Base-by-base conservation (phyloP, 352 stramenopile species). In the Globisporangium viniferum region DNA sequence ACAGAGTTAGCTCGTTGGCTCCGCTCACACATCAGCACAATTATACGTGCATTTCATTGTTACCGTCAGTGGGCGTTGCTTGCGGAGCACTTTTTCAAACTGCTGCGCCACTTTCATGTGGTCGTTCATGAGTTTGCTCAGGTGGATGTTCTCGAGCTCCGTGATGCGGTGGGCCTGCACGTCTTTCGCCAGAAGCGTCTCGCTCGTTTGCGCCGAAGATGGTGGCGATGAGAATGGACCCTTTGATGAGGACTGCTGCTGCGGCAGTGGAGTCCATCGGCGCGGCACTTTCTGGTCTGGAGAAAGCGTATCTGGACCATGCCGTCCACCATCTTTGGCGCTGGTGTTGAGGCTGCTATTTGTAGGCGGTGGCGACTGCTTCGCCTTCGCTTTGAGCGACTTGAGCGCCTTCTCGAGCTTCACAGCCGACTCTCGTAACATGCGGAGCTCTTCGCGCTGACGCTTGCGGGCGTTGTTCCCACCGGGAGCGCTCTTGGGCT, bases 81-180 rank as follows among this genome's bases (percentile, higher is more conserved):
- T 73, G 35, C 57, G 36, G 1, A 79, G 59, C 24, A 48, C 67
- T 12, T 59, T 68, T 51, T 79, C 63, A 14, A 79, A 64, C 15
- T 54, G 64, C 20, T 72, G 57, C n/a, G 70, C 60, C 24, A 79
- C 61, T 36, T 64, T 60, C 39, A 69, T 14, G 55, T 79, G 73
- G 18, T 72, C 73, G 35, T 74, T 70, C n/a, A 79, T 62, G 35
- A 79, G n/a, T 44, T 72, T 72, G 22, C 69, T 69, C 24, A 78
- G 66, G 8, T 66, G 59, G 54, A 75, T 71, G 36, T 68, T 68
- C 36, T 68, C 53, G 51, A 68, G 62, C 27, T 39, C 62, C 36
- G 62, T 62, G 51, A 62, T 56, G 18, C 61, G 36, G 20, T 24
- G 35, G 7, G 36, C 18, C 24, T 61, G 35, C 1, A 18, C 27